Evolutionary conservation across 495 filamentous ascomycete species (phyloP).

Genomic region (Aspergillus wentii): DNA sequence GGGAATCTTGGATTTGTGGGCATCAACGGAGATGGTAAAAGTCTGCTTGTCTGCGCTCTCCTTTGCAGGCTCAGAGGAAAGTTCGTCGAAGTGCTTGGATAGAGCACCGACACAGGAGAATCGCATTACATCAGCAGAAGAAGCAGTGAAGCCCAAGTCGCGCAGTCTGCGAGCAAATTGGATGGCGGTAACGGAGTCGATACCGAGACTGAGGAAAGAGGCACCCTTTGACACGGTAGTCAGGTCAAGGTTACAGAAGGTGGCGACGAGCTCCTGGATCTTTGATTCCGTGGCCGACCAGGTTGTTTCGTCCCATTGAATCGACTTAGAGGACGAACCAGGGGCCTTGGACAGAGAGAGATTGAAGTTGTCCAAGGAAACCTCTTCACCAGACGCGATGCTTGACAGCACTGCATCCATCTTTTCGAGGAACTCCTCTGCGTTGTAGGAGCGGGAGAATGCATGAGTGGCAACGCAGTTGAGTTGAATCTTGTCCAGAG

Average conservation of each 20-base stretch:
- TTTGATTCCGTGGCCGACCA: slow-evolving; percentile 19
- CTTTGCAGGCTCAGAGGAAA: slow-evolving; percentile 3
- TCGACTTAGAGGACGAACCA: background rate
- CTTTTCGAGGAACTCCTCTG: slow-evolving; percentile 22
- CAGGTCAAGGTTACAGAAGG: slow-evolving; percentile 13
- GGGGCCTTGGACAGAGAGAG: slow-evolving; percentile 3
- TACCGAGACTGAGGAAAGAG: slow-evolving; percentile 29
- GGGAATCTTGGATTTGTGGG: slow-evolving; percentile 8
- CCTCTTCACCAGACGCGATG: slow-evolving; percentile 17
- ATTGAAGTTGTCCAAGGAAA: slow-evolving; percentile 18
- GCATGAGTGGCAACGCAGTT: slow-evolving; percentile 18
- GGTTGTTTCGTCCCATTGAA: slow-evolving; percentile 13
- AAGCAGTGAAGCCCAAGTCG: slow-evolving; percentile 16
- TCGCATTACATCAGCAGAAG: slow-evolving; percentile 32
- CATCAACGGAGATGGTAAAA: slow-evolving; percentile 5
- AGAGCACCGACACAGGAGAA: slow-evolving; percentile 24
- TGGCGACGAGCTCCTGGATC: slow-evolving; percentile 14
- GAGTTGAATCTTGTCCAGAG: slow-evolving; percentile 11
- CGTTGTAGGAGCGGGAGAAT: slow-evolving; percentile 15
- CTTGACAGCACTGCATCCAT: slow-evolving; percentile 25
- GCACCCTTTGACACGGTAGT: slow-evolving; percentile 18
- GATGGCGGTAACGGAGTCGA: slow-evolving; percentile 33
- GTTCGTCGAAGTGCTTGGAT: slow-evolving; percentile 13
- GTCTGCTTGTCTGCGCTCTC: slow-evolving; percentile 1
- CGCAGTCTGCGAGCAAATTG: slow-evolving; percentile 24